A percentile compares a stretch with the other conserved stretches of the same genome.
phyloP scores from a whole-genome alignment of 1,284 basidiomycete species.

The Cryptococcus maquisensis region DNA sequence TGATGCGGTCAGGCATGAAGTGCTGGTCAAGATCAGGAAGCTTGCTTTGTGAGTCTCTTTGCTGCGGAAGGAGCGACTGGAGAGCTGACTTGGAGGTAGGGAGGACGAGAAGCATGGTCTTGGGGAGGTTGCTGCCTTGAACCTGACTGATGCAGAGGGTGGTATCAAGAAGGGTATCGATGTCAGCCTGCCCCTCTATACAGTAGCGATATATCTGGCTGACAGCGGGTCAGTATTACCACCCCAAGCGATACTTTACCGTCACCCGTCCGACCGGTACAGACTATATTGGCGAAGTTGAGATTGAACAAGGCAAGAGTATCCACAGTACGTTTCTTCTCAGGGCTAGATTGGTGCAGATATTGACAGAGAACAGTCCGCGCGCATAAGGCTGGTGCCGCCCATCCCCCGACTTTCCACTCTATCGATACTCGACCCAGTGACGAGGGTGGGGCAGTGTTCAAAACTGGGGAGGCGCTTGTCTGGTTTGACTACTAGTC shows the following conservation, averaged over 20 bases:
- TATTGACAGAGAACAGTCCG: constrained; percentile 19
- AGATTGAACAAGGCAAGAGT: constrained; percentile 36
- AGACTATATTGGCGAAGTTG: constrained; percentile 40
- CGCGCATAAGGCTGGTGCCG: constrained; percentile 26
- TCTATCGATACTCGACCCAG: constrained; percentile 38
- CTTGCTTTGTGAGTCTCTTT: constrained; percentile 30
- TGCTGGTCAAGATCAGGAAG: constrained; percentile 41
- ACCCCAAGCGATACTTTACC: constrained; percentile 35
- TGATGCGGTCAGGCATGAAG: constrained; percentile 30
- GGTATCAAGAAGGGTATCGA: constrained; percentile 32
- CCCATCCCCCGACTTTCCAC: constrained; percentile 27
- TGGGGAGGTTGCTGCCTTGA: constrained; percentile 32
- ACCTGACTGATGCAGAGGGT: constrained; percentile 25
- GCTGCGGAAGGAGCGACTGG: neutral
- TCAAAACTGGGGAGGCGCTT: constrained; percentile 30
- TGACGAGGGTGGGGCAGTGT: constrained; percentile 35
- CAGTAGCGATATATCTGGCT: neutral
- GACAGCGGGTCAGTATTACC: constrained; percentile 29
- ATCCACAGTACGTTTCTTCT: constrained; percentile 30
- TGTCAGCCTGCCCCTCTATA: constrained; percentile 16
- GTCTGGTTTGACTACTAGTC: constrained; percentile 38
- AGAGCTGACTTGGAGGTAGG: constrained; percentile 10
- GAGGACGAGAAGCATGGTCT: constrained; percentile 34
- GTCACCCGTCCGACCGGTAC: constrained; percentile 30
- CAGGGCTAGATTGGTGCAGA: neutral